phyloP scores from a whole-genome alignment of 2,329 filamentous ascomycete species.

The Fusarium sp. region DNA sequence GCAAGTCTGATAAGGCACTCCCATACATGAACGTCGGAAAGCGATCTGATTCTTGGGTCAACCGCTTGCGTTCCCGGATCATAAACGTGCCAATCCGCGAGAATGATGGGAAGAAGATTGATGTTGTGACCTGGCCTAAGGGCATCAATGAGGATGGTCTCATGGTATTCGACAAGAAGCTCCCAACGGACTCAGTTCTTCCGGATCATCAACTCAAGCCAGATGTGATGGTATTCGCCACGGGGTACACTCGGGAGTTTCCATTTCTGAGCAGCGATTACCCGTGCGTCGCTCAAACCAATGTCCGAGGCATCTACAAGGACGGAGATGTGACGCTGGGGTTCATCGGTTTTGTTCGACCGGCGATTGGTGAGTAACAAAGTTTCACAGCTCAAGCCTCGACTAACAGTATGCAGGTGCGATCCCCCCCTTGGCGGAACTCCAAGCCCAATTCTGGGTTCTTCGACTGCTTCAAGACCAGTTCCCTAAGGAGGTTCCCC shows the following conservation, averaged over 20 bases:
- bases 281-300: constrained; percentile 59
- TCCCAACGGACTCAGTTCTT: constrained; percentile 44
- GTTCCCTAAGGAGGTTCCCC: constrained; percentile 39
- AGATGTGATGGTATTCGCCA: constrained; percentile 60
- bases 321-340: constrained; percentile 52
- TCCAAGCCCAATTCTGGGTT: constrained; percentile 63
- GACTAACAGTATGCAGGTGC: constrained; percentile 46
- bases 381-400: rapidly evolving
- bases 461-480: constrained; percentile 51
- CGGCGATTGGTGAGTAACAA: constrained; percentile 51
- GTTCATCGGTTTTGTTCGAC: constrained; percentile 62
- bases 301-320: constrained; percentile 66
- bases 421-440: constrained; percentile 61
- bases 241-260: constrained; percentile 59
- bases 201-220: constrained; percentile 48
- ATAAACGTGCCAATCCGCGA: constrained; percentile 56
- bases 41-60: constrained; percentile 47
- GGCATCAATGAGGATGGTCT: constrained; percentile 51
- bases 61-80: constrained; percentile 52
- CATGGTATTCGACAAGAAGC: constrained; percentile 50
- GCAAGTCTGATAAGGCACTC: constrained; percentile 57
- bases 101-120: constrained; percentile 54
- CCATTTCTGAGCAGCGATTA: constrained; percentile 54
- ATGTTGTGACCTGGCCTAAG: constrained; percentile 58
- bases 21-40: constrained; percentile 56